Conservation (phyloP, 768 basidiomycete species). For the Kwoniella newhampshirensis region DNA sequence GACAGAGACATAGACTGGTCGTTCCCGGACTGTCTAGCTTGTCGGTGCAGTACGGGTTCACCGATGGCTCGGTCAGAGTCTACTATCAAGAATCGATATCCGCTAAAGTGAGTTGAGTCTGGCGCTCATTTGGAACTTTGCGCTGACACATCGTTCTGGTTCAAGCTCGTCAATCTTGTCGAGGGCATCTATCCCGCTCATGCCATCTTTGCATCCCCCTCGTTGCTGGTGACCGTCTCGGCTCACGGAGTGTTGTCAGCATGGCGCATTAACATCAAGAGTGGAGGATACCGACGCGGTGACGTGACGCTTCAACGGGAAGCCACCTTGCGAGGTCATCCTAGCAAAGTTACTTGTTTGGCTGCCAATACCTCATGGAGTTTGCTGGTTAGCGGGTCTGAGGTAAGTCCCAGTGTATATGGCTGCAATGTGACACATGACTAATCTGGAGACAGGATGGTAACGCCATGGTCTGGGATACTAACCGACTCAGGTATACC, state of each 20-base stretch:
- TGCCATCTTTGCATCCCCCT: conserved; percentile 72
- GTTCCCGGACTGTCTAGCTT: conserved; percentile 31
- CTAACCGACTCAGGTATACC: conserved; percentile 77
- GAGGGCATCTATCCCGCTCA: conserved; percentile 73
- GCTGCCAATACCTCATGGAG: conserved; percentile 80
- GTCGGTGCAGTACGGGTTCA: conserved; percentile 46
- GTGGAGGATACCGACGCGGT: conserved; percentile 37
- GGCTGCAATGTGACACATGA: neutral
- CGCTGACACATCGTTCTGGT: neutral
- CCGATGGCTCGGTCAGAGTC: conserved; percentile 41
- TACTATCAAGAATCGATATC: conserved; percentile 32
- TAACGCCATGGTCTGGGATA: conserved; percentile 83
- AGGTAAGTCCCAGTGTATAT: conserved; percentile 38
- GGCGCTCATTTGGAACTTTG: conserved; percentile 1
- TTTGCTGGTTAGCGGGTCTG: conserved; percentile 74
- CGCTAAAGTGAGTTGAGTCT: conserved; percentile 5
- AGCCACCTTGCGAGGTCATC: conserved; percentile 79
- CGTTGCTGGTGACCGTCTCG: conserved; percentile 74
- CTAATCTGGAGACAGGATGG: conserved; percentile 60
- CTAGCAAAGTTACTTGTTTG: conserved; percentile 66
- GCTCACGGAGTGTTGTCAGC: conserved; percentile 77
- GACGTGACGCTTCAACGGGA: conserved; percentile 56
- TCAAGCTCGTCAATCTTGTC: conserved; percentile 69
- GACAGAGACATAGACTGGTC: conserved; percentile 25
- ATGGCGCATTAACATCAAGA: conserved; percentile 65